Base-by-base conservation (phyloP, 345 rosid genomes). In the Limnanthes douglasii region DNA sequence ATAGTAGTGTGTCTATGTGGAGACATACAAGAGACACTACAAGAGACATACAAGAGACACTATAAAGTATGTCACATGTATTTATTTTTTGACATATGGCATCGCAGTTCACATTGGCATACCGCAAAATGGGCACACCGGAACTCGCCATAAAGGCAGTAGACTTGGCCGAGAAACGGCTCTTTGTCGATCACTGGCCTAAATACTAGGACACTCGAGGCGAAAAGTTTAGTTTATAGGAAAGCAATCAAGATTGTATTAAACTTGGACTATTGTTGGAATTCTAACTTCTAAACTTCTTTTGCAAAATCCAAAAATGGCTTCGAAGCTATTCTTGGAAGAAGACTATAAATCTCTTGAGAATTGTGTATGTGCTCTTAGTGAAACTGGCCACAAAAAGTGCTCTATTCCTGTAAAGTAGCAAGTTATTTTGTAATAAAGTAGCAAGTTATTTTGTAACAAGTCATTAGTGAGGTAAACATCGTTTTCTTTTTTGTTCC, bases 201-300 rank as follows among this genome's bases (percentile, higher is more conserved):
- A 92, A 84, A 48, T 84, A 84, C 49, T 84, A 84, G 15, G 86
- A 84, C 37, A 78, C 92, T 4, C 75, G 78, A 49, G 48, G 61
- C 2, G 95, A 86, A 16, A 84, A 61, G 51, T 78, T 78, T 41
- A 61, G 51, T 78, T 78, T 41, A 75, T 75, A 0, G 95, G 95
- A 14, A 84, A 84, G 57, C 77, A 75, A 50, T 62, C 95, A 0
- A 48, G 86, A 13, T 74, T 75, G 43, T 72, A 58, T 48, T 86
- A 84, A 45, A 84, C 95, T 13, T 84, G 95, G 92, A 84, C 92
- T 0, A 59, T 75, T 17, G 84, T 92, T 23, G 92, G 92, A 18
- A 75, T 65, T 65, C 56, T 84, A 26, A 66, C 92, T 2, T 68
- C 92, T 0, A 84, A 70, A 50, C 55, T 70, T 49, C 72, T 84